Evolutionary conservation across 139 green algal species (phyloP), one percentile per base, ranked within the genome.

Genomic region (Microglena sp.): DNA sequence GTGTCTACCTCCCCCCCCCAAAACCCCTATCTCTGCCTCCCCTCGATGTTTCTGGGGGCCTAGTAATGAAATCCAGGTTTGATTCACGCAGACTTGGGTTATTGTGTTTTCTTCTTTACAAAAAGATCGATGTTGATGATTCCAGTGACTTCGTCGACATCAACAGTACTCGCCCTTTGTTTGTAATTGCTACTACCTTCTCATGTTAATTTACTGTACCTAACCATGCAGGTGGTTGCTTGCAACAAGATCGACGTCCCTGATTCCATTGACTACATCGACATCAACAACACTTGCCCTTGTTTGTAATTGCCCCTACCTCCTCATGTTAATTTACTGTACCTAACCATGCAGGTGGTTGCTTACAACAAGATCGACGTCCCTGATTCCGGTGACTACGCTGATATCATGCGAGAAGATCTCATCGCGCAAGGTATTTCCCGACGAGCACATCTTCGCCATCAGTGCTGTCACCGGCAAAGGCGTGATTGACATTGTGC

Each of bases 201-300:
- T n/a, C n/a, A n/a, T n/a, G n/a, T n/a, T n/a, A n/a, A n/a, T n/a
- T n/a, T n/a, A n/a, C n/a, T n/a, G n/a, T n/a, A n/a, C n/a, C n/a
- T n/a, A n/a, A n/a, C 21, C 11, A 3, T 53, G 54, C 75, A 90
- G 82, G 40, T 92, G 1, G 71, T 89, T 33, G 73, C 76, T 50
- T 81, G 76, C 75, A 79, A 73, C 68, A 82, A 73, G 75, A 86
- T 96, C 36, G 93, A 99, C 71, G 45, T 95, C 28, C 86, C 89
- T 15, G 87, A 95, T 60, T 87, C 75, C 0, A 68, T 62, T 2
- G 89, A 93, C 64, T 92, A 88, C 67, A n/a, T n/a, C n/a, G n/a
- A n/a, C n/a, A n/a, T n/a, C n/a, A n/a, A n/a, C n/a, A n/a, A n/a
- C n/a, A n/a, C n/a, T n/a, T n/a, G 40, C 40, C 40, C 11, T 50